Conservation (phyloP, 1,139 yeast genomes). For the Taphrina deformans region DNA sequence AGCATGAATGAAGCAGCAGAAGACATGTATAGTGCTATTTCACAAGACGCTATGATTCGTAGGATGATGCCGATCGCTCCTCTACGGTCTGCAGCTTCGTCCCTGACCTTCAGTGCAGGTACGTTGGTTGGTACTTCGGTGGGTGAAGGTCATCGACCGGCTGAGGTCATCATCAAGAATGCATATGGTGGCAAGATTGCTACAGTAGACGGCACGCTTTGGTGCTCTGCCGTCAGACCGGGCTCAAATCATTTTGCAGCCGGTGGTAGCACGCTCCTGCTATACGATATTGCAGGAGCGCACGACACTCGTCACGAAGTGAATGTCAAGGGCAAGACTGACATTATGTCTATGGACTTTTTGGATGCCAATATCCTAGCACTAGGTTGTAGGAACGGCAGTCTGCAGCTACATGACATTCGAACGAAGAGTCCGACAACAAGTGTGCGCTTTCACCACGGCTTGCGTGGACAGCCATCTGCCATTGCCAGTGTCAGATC, state of each 20-base stretch:
- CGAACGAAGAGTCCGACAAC: constrained; percentile 1
- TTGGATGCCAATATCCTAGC: constrained; percentile 19
- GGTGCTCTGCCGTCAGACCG: constrained; percentile 15
- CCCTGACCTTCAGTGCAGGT: constrained; percentile 3
- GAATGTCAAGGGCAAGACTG: constrained; percentile 22
- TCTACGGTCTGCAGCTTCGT: background rate
- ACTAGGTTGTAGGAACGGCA: constrained; percentile 31
- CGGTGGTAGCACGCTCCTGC: constrained; percentile 3
- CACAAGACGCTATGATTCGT: background rate
- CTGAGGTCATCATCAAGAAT: constrained; percentile 7
- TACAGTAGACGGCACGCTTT: constrained; percentile 10
- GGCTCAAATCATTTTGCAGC: background rate
- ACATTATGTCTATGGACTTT: constrained; percentile 33
- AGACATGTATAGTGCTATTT: background rate
- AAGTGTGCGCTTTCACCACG: constrained; percentile 8
- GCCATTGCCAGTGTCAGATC: background rate
- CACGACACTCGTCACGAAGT: background rate
- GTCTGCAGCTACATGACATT: constrained; percentile 19
- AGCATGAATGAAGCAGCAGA: background rate
- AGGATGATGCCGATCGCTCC: constrained; percentile 10
- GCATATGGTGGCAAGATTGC: constrained; percentile 1
- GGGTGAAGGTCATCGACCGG: constrained; percentile 11
- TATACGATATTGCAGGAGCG: background rate
- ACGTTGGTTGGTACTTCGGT: constrained; percentile 7
- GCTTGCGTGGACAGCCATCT: background rate